phyloP scores from a whole-genome alignment of 441 rosid genomes.

The Monsonia emarginata region DNA sequence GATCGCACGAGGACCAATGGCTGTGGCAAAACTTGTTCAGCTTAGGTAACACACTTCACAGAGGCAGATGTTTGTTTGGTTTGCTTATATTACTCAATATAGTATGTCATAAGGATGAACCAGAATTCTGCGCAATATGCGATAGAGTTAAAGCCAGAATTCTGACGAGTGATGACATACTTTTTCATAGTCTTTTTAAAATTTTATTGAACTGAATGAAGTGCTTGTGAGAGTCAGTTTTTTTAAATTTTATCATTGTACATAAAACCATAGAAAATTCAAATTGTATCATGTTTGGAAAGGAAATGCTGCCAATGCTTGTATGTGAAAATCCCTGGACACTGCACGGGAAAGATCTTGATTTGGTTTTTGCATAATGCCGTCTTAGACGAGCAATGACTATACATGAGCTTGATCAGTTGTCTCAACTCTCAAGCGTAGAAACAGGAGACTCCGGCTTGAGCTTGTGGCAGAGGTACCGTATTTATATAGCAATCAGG shows the following conservation, averaged over 20 bases:
- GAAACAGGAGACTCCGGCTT: background rate
- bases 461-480: too few relatives aligned
- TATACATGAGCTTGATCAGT: background rate
- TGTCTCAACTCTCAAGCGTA: background rate
- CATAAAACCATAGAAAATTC: slow-evolving; percentile 12
- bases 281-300: background rate
- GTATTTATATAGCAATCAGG: too few relatives aligned
- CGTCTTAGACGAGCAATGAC: background rate
- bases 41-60: background rate
- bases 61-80: slow-evolving; percentile 1
- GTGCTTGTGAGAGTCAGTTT: background rate
- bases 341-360: background rate
- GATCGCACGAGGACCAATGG: background rate
- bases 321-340: background rate
- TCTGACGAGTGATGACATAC: background rate
- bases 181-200: background rate
- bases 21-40: slow-evolving; percentile 2
- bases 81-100: background rate
- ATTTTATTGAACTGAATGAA: background rate
- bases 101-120: background rate
- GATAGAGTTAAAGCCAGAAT: too few relatives aligned
- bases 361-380: background rate
- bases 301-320: background rate
- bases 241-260: slow-evolving; percentile 12
- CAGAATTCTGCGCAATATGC: background rate